Base-by-base conservation (phyloP, 2,329 filamentous ascomycete genomes). In the Kalmusia sp. region DNA sequence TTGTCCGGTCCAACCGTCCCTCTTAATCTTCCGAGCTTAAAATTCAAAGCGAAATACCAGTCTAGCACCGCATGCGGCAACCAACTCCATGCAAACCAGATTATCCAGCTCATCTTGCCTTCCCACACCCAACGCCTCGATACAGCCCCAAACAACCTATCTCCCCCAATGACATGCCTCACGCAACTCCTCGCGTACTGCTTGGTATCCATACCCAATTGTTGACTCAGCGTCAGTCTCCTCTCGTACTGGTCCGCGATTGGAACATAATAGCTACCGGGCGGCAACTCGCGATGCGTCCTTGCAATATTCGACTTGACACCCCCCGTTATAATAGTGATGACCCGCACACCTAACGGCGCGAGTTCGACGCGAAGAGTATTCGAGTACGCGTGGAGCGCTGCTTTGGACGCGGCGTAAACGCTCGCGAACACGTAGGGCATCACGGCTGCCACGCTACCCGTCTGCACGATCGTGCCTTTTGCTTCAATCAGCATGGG, bases 401-500 rank as follows among this genome's bases (percentile, higher is more conserved):
- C 84, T 0, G 83, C 84, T 67, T 87, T 87, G 31, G 80, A 81
- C 6, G 83, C 82, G 61, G 84, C 84, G 73, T 87, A 87, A 3
- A 72, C 72, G 33, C 59, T 62, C n/a, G 62, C 68, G 61, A 67
- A 70, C 6, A 61, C 63, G 55, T 69, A 74, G 1, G 68, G 68
- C 58, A 69, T 77, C 1, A 79, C 63, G 7, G 66, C 79, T 0
- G 79, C 79, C 21, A 81, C 41, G 6, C 69, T 75, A 0, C 78
- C 79, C 9, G 79, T 80, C 54, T 76, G 73, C 6, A 79, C 77
- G 34, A 80, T 79, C 0, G 76, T 78, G 7, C 76, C 76, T 49
- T 76, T 74, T 3, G 77, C 69, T 21, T 70, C 71, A 30, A 81
- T 77, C 8, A 87, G 70, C 6, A 86, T 73, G 2, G 84, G 83